Evolutionary conservation across 176 grass and related monocot genomes (phyloP), one percentile per base, ranked within the genome.

Genomic region (Carex parvula): DNA sequence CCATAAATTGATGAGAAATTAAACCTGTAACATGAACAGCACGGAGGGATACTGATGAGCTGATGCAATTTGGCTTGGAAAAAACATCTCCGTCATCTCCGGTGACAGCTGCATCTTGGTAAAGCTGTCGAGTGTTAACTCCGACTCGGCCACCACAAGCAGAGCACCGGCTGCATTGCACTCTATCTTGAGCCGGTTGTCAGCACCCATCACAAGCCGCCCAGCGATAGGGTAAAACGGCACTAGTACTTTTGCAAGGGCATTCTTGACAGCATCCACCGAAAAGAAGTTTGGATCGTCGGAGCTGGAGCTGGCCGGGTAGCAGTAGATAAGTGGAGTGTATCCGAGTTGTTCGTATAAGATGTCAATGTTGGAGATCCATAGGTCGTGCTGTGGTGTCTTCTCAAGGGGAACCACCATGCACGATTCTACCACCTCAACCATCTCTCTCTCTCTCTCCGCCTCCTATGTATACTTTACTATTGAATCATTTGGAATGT

Each of bases 321-420:
- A 96, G 91, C 89, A 89, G 87, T 89, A 93, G 79, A 96, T 83
- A 7, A 86, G 84, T 18, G 91, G 85, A 11, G 91, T 93, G 94
- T 93, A 89, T 0, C 83, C 89, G 10, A 88, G 68, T 8, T 78
- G 65, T 0, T 63, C 83, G 0, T 20, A 63, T 0, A 87, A 80
- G 0, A 91, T 87, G 77, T 93, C 94, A 1, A 93, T 89, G 84
- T 91, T 97, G 29, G 91, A 97, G 7, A 93, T 21, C 94, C 94
- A 93, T 3, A 97, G 17, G 35, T 59, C 42, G 59, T 53, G 83
- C 12, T 15, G 53, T n/a, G 90, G 88, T 8, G 90, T 94, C 86
- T 63, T 83, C 63, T 85, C 88, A 5, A 70, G 78, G 4, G 92
- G 92, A 21, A 85, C 88, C 13, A 94, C 90, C 54, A 92, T 3